These are phyloP conservation scores for Gastrolobium bilobum DNA, from an alignment of 306 rosid genomes.

Conservation along the genomic window DNA sequence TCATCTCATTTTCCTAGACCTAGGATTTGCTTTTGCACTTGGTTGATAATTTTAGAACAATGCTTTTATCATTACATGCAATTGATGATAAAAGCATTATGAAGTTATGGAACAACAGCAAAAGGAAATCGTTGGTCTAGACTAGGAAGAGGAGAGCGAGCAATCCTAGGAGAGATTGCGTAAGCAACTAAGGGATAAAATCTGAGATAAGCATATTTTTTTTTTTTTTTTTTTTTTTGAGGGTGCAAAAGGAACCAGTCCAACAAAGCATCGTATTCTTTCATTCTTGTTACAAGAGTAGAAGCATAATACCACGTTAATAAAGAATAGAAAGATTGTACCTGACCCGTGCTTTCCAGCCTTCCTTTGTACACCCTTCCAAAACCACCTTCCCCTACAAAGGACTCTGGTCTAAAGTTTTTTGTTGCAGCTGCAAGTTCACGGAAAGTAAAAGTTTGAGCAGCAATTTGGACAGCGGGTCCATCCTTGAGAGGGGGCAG, in stretches of 20 bases:
- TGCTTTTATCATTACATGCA: background rate
- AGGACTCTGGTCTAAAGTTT: slow-evolving; percentile 78
- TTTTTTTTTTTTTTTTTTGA: background rate
- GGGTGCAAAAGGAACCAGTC: slow-evolving; percentile 3
- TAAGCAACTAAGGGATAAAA: slow-evolving; percentile 6
- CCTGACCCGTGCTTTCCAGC: slow-evolving; percentile 86
- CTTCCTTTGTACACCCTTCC: slow-evolving; percentile 90
- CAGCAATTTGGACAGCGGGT: slow-evolving; percentile 75
- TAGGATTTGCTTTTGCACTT: background rate
- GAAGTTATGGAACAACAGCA: background rate
- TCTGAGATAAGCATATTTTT: background rate
- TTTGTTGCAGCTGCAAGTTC: slow-evolving; percentile 84
- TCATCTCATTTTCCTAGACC: background rate
- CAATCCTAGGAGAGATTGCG: background rate
- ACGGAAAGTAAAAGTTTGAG: slow-evolving; percentile 88
- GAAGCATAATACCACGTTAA: background rate
- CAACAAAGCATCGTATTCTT: background rate
- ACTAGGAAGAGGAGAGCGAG: background rate
- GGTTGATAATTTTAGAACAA: background rate
- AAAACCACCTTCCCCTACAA: slow-evolving; percentile 93
- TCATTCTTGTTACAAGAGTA: background rate
- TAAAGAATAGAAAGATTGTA: slow-evolving; percentile 37
- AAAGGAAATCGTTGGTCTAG: background rate
- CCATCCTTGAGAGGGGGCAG: slow-evolving; percentile 62
- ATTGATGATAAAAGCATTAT: background rate